These are phyloP conservation scores for Mallotus repandus DNA, from an alignment of 441 rosid species.

Conservation along the genomic window DNA sequence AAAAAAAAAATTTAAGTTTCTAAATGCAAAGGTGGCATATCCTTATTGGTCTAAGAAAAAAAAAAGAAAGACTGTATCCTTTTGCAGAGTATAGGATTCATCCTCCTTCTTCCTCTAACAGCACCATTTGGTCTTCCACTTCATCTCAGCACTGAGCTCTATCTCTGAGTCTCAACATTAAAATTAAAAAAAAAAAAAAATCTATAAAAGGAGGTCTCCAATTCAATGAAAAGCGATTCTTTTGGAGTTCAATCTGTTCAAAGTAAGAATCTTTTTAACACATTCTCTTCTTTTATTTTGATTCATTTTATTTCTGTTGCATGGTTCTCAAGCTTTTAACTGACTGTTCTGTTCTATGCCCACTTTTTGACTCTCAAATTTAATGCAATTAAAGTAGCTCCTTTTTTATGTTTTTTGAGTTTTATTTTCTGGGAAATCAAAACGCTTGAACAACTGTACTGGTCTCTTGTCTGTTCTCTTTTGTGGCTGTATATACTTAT, in stretches of 20 bases:
- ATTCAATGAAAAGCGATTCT: background rate
- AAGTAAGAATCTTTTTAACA: constrained; percentile 1
- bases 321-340: background rate
- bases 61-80: background rate
- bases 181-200: background rate
- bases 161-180: background rate
- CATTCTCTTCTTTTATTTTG: background rate
- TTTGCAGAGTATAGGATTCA: background rate
- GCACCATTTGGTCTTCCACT: background rate
- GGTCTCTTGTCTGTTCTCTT: too few relatives aligned
- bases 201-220: background rate
- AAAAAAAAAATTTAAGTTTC: too few relatives aligned
- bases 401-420: too few relatives aligned
- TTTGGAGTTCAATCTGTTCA: background rate
- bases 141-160: background rate
- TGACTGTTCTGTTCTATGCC: background rate
- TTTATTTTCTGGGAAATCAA: background rate
- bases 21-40: background rate
- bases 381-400: too few relatives aligned
- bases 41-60: background rate
- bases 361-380: too few relatives aligned
- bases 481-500: too few relatives aligned
- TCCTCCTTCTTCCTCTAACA: background rate
- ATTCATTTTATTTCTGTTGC: background rate
- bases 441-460: too few relatives aligned